phyloP scores from a whole-genome alignment of 805 yeast genomes.

The Metschnikowia borealis region DNA sequence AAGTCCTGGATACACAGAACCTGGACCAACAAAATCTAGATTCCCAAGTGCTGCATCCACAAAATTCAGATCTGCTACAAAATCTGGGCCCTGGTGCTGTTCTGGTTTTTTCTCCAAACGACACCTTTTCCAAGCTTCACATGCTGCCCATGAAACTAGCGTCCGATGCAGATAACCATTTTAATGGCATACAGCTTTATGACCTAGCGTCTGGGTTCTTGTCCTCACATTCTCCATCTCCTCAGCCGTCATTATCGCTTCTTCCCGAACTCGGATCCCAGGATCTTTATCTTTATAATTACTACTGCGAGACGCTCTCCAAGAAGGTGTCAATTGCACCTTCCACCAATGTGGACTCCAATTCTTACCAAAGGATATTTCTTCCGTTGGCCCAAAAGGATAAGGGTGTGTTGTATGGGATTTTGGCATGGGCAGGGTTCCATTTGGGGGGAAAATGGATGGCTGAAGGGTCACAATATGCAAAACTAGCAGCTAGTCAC shows the following conservation, averaged over 20 bases:
- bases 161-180: background rate
- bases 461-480: constrained; percentile 46
- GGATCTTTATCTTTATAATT: constrained; percentile 37
- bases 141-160: background rate
- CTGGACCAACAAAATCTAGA: too few relatives aligned
- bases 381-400: constrained; percentile 54
- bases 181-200: background rate
- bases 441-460: constrained; percentile 46
- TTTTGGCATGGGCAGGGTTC: constrained; percentile 55
- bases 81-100: too few relatives aligned
- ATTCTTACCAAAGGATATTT: constrained; percentile 49
- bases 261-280: constrained; percentile 18
- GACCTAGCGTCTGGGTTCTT: constrained; percentile 17
- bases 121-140: background rate
- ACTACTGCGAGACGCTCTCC: constrained; percentile 45
- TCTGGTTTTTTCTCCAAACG: background rate
- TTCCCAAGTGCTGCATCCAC: background rate
- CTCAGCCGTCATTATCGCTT: constrained; percentile 21
- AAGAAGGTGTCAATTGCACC: constrained; percentile 47
- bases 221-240: constrained; percentile 25
- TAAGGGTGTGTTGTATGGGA: constrained; percentile 47
- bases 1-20: too few relatives aligned
- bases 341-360: constrained; percentile 38
- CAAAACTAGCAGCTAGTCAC: constrained; percentile 44
- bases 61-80: too few relatives aligned